Conservation (phyloP, 371 early-diverging fungal species). For the Mucor piriformis region DNA sequence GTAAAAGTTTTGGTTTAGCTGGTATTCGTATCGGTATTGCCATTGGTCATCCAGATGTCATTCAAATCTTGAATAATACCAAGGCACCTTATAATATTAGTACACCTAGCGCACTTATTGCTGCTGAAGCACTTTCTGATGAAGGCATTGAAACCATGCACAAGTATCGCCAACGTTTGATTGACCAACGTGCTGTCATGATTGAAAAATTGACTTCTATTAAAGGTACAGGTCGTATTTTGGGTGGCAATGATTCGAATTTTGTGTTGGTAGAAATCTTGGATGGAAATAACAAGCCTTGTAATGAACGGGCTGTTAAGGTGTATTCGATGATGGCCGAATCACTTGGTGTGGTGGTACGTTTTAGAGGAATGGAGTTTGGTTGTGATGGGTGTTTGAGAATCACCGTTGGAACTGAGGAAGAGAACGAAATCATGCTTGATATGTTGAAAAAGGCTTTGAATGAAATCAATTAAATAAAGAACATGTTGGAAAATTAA, state of each 20-base stretch:
- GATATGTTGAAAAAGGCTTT: slow-evolving; percentile 52
- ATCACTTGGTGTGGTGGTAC: slow-evolving; percentile 82
- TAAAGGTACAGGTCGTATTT: slow-evolving; percentile 65
- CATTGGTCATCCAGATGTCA: slow-evolving; percentile 78
- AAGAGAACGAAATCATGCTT: slow-evolving; percentile 73
- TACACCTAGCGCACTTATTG: slow-evolving; percentile 81
- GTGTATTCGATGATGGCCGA: slow-evolving; percentile 88
- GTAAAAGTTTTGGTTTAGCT: slow-evolving; percentile 96
- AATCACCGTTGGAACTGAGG: slow-evolving; percentile 89
- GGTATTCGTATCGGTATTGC: slow-evolving; percentile 91
- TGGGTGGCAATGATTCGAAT: slow-evolving; percentile 92
- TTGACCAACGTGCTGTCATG: slow-evolving; percentile 66
- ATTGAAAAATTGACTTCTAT: slow-evolving; percentile 59
- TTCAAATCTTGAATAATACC: slow-evolving; percentile 89
- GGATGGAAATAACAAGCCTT: slow-evolving; percentile 55
- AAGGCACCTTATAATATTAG: slow-evolving; percentile 98
- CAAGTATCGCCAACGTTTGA: slow-evolving; percentile 56
- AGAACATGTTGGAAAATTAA: too few relatives aligned
- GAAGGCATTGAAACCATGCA: slow-evolving; percentile 75
- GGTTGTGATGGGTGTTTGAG: slow-evolving; percentile 94
- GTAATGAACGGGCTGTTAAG: slow-evolving; percentile 71
- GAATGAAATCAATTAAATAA: slow-evolving; percentile 10
- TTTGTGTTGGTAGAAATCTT: slow-evolving; percentile 89
- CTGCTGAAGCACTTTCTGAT: slow-evolving; percentile 75
- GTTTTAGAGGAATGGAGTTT: slow-evolving; percentile 90